A percentile compares a stretch with the other conserved stretches of the same genome.
Conservation (phyloP, 345 rosid species). For the Pseudoturritis turrita region DNA sequence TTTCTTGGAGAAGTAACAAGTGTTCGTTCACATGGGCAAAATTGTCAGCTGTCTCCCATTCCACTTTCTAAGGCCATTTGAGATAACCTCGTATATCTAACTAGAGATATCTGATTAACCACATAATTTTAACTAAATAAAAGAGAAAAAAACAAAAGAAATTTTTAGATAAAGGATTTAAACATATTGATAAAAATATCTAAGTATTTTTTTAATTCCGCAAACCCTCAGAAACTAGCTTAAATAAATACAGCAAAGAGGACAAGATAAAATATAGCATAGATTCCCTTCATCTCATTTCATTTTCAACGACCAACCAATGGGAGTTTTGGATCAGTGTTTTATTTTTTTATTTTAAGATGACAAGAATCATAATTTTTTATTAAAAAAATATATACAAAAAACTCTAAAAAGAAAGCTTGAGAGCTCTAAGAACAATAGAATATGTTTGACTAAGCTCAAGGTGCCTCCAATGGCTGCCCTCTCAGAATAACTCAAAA, state of each 20-base stretch:
- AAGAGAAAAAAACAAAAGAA: not conserved
- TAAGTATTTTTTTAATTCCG: not conserved
- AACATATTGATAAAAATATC: no score
- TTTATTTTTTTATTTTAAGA: no score
- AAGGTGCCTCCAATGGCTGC: slow-evolving; percentile 17
- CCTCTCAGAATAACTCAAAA: not conserved
- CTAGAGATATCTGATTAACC: not conserved
- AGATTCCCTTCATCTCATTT: not conserved
- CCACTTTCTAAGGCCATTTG: not conserved
- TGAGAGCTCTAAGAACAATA: not conserved
- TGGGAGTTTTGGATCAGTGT: not conserved
- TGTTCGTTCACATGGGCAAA: not conserved
- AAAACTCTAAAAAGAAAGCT: not conserved
- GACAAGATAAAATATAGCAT: no score
- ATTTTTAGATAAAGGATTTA: not conserved
- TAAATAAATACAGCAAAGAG: not conserved
- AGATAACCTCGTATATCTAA: not conserved
- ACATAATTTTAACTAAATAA: not conserved
- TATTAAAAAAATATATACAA: not conserved
- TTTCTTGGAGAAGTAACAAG: not conserved
- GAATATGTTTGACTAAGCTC: slow-evolving; percentile 9
- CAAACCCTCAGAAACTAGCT: not conserved
- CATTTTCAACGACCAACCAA: not conserved
- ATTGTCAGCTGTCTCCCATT: not conserved
- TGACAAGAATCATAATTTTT: not conserved